Conservation (phyloP, 2,329 filamentous ascomycete genomes). For the Zymoseptoria ardabiliae region DNA sequence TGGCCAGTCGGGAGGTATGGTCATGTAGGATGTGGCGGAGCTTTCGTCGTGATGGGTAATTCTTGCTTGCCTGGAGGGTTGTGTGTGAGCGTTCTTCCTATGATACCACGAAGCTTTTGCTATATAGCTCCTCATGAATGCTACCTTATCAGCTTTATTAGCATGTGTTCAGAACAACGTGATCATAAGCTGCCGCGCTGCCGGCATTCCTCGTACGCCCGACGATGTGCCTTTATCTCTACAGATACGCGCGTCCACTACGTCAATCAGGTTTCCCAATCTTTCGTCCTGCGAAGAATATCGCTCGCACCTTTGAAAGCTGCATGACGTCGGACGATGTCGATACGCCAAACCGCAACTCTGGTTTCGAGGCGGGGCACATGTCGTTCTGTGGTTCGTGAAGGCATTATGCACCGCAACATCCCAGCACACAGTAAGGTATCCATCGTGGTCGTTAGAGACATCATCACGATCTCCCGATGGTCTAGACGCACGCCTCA, state of each 20-base stretch:
- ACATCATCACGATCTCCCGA: background rate
- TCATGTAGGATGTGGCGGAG: background rate
- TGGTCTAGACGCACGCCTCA: background rate
- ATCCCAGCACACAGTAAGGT: background rate
- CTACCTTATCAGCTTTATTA: background rate
- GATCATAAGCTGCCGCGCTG: too few relatives aligned
- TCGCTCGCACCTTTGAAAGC: background rate
- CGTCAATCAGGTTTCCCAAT: background rate
- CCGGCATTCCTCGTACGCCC: too few relatives aligned
- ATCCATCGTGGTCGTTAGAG: background rate
- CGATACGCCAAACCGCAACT: background rate
- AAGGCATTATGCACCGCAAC: background rate
- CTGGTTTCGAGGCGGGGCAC: background rate
- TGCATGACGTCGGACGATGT: background rate
- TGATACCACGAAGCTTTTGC: conserved; percentile 13
- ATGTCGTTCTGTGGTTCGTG: background rate
- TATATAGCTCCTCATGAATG: background rate
- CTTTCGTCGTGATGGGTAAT: background rate
- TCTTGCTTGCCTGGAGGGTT: background rate
- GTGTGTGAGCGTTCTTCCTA: conserved; percentile 1
- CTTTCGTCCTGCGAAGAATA: background rate
- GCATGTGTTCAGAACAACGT: background rate
- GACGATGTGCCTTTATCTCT: background rate
- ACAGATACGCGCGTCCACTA: background rate
- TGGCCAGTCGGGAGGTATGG: conserved; percentile 5